phyloP scores from a whole-genome alignment of 2,329 filamentous ascomycete species.

The Leptographium radiaticola region DNA sequence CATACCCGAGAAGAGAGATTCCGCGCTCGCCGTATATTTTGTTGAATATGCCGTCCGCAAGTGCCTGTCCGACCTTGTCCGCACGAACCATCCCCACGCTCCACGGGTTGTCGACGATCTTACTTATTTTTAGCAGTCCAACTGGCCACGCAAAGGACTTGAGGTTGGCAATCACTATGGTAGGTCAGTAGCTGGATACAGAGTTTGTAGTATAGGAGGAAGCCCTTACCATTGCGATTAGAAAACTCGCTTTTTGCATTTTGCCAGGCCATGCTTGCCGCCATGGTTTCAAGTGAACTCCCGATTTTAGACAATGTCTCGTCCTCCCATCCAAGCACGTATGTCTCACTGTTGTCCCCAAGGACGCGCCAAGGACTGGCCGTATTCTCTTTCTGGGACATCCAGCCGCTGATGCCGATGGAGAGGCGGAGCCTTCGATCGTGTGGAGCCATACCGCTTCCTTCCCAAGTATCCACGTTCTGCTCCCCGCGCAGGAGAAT shows the following conservation, averaged over 20 bases:
- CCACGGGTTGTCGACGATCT: constrained; percentile 73
- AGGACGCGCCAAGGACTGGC: constrained; percentile 66
- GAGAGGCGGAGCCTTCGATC: constrained; percentile 66
- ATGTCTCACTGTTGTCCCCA: constrained; percentile 61
- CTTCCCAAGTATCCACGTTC: constrained; percentile 30
- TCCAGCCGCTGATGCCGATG: constrained; percentile 72
- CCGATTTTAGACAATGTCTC: constrained; percentile 67
- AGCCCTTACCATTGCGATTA: constrained; percentile 31
- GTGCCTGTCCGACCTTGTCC: constrained; percentile 56
- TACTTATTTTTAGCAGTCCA: constrained; percentile 52
- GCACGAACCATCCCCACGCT: constrained; percentile 61
- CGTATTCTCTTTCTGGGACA: constrained; percentile 60
- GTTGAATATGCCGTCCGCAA: constrained; percentile 72
- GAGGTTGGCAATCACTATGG: constrained; percentile 4
- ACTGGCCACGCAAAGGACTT: constrained; percentile 36
- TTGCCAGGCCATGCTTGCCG: constrained; percentile 71
- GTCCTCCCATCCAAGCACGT: constrained; percentile 73
- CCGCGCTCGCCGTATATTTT: constrained; percentile 73
- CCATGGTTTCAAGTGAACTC: constrained; percentile 60
- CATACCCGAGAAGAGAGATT: constrained; percentile 70
- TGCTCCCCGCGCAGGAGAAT: constrained; percentile 51
- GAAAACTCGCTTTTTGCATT: constrained; percentile 43
- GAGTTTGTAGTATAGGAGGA: neutral
- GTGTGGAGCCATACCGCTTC: constrained; percentile 36
- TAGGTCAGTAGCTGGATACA: neutral